phyloP scores from a whole-genome alignment of 306 rosid genomes.

The Abrus pulchellus region DNA sequence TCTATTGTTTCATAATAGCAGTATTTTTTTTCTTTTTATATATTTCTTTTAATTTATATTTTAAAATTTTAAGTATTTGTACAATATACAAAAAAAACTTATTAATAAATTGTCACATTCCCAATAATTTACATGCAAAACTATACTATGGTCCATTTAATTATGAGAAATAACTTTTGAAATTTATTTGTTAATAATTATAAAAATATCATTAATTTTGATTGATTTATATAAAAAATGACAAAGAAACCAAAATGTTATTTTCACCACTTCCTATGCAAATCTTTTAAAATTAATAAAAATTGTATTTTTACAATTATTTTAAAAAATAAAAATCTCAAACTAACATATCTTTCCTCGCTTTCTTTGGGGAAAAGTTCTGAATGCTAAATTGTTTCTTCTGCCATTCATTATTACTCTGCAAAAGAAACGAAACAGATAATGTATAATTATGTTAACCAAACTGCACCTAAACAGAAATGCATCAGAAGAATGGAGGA shows the following conservation, averaged over 20 bases:
- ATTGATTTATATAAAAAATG: neutral
- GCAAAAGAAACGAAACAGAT: conserved; percentile 10
- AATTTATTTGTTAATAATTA: neutral
- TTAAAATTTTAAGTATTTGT: too few species aligned
- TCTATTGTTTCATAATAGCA: too few species aligned
- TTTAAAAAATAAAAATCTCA: neutral
- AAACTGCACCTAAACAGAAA: neutral
- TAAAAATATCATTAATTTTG: neutral
- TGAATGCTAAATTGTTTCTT: conserved; percentile 29
- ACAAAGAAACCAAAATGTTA: neutral
- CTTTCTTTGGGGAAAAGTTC: conserved; percentile 4
- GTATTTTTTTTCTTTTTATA: neutral
- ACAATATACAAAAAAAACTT: neutral
- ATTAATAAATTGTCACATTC: neutral
- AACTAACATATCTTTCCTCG: neutral
- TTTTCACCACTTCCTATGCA: neutral
- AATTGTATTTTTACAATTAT: neutral
- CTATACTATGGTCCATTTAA: neutral
- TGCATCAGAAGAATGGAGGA: neutral
- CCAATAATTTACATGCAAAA: neutral
- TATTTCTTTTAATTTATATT: neutral
- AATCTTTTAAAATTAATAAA: neutral
- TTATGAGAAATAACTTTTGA: neutral
- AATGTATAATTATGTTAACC: conserved; percentile 10
- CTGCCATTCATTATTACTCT: conserved; percentile 17